Percentiles rank a stretch among this genome's conserved stretches.
Evolutionary conservation across 73 alveolate species (phyloP).

Genomic region (Tetrahymena thermophila): DNA sequence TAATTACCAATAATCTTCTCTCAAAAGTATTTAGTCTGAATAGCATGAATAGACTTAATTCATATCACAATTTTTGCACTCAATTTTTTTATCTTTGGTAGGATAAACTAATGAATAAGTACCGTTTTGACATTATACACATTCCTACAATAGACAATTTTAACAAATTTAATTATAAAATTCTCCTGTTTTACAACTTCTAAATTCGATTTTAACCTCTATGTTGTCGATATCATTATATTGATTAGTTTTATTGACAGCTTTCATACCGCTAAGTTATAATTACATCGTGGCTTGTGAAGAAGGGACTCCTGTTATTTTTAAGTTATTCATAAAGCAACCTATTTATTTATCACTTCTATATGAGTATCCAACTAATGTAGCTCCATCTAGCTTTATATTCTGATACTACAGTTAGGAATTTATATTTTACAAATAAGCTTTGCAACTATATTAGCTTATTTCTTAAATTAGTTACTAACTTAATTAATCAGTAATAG

Average conservation of each 20-base stretch:
- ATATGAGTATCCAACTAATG: background rate
- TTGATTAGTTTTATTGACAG: background rate
- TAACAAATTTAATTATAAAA: background rate
- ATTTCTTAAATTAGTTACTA: background rate
- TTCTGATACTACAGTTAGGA: background rate
- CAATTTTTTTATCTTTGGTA: background rate
- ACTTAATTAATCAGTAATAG: background rate
- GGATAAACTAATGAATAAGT: background rate
- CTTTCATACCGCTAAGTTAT: background rate
- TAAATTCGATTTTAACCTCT: background rate
- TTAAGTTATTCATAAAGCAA: background rate
- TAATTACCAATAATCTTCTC: background rate
- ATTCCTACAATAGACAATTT: background rate
- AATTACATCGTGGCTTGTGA: background rate
- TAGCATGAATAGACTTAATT: background rate
- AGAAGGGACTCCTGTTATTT: background rate
- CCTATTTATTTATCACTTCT: background rate
- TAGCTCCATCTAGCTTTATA: background rate
- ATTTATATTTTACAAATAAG: background rate
- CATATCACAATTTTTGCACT: background rate
- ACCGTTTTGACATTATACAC: background rate
- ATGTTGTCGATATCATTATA: background rate
- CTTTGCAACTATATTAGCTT: background rate
- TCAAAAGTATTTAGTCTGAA: background rate
- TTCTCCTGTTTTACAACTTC: background rate